Conservation (phyloP, 805 yeast genomes). For the Suhomyces pyralidae region DNA sequence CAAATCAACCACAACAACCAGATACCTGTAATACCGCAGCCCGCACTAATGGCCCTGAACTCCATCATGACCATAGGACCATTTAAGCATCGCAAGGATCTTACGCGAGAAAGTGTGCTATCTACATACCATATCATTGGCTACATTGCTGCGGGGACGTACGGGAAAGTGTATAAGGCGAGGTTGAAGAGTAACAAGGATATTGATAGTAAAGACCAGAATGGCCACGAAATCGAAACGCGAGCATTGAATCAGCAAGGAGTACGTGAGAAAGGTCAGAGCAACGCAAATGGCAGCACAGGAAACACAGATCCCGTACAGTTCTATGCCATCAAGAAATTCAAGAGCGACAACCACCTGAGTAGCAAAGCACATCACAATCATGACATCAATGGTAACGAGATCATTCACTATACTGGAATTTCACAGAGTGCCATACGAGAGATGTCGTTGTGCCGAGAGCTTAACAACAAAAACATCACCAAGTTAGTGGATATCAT, state of each 20-base stretch:
- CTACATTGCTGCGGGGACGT: slow-evolving; percentile 97
- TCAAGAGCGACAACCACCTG: slow-evolving; percentile 71
- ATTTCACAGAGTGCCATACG: slow-evolving; percentile 94
- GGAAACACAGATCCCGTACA: slow-evolving; percentile 5
- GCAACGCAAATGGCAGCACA: neutral
- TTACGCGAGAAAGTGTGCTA: slow-evolving; percentile 67
- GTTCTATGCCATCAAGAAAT: slow-evolving; percentile 87
- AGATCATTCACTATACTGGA: slow-evolving; percentile 85
- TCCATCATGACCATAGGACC: slow-evolving; percentile 42
- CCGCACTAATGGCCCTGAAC: slow-evolving; percentile 38
- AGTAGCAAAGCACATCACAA: slow-evolving; percentile 29
- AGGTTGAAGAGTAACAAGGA: slow-evolving; percentile 37
- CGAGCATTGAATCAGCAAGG: slow-evolving; percentile 2
- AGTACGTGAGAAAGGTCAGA: neutral
- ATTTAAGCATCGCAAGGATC: slow-evolving; percentile 53
- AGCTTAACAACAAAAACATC: slow-evolving; percentile 74
- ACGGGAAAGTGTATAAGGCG: slow-evolving; percentile 94
- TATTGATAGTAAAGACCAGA: slow-evolving; percentile 4
- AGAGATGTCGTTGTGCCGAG: slow-evolving; percentile 94
- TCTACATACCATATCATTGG: slow-evolving; percentile 86
- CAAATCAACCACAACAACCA: slow-evolving; percentile 4
- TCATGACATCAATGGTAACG: slow-evolving; percentile 67
- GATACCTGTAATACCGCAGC: slow-evolving; percentile 15
- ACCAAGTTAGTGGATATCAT: slow-evolving; percentile 79
- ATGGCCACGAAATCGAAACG: neutral